These are phyloP conservation scores for Geotrichum reessii DNA, from an alignment of 1,139 yeast species.

Conservation along the genomic window DNA sequence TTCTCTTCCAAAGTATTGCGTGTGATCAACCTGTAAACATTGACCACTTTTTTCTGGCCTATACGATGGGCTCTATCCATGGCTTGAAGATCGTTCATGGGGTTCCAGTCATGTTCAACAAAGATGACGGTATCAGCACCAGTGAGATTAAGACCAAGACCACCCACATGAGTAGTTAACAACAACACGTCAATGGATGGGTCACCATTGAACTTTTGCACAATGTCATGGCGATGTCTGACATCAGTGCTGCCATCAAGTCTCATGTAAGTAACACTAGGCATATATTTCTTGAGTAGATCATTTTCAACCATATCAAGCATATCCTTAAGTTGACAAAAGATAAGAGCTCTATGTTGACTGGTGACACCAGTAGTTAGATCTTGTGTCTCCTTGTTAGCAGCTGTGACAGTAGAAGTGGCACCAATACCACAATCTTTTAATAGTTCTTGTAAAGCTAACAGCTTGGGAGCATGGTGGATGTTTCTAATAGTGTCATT, in stretches of 20 bases:
- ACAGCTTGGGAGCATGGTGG: constrained; percentile 82
- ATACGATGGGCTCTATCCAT: constrained; percentile 99
- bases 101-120: constrained; percentile 99
- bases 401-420: constrained; percentile 27
- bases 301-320: constrained; percentile 93
- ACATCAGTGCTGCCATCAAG: constrained; percentile 95
- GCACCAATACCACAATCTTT: constrained; percentile 91
- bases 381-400: constrained; percentile 27
- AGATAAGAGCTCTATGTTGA: constrained; percentile 90
- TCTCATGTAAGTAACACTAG: constrained; percentile 89
- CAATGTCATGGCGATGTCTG: constrained; percentile 84
- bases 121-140: constrained; percentile 99
- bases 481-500: constrained; percentile 63
- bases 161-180: constrained; percentile 96
- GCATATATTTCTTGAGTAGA: constrained; percentile 74
- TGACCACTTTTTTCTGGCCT: constrained; percentile 96
- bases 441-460: constrained; percentile 74
- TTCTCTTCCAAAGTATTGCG: constrained; percentile 92
- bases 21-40: constrained; percentile 88
- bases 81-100: constrained; percentile 98
- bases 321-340: constrained; percentile 97
- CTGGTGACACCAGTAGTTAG: constrained; percentile 72
- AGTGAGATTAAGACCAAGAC: constrained; percentile 90
- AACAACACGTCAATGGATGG: constrained; percentile 93
- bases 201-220: constrained; percentile 86